Conservation (phyloP, 2,329 filamentous ascomycete genomes). For the Taxawa tesnikishii region DNA sequence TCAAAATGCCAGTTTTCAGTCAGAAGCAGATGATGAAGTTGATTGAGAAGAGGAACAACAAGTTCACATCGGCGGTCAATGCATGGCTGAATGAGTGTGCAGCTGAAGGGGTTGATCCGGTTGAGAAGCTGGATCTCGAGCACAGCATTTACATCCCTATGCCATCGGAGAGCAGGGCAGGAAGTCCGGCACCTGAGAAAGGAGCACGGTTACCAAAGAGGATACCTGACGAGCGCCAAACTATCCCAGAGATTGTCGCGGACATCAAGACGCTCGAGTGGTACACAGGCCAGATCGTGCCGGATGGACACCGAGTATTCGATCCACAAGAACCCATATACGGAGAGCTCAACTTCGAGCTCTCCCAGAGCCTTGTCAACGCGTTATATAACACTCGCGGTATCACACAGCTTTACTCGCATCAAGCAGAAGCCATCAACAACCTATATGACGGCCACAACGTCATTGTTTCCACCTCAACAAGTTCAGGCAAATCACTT, state of each 20-base stretch:
- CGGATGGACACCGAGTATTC: slow-evolving; percentile 83
- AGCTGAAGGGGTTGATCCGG: slow-evolving; percentile 53
- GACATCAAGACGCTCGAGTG: slow-evolving; percentile 73
- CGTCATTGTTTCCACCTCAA: slow-evolving; percentile 89
- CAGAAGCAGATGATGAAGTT: slow-evolving; percentile 83
- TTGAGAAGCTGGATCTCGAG: slow-evolving; percentile 48
- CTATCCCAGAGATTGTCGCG: slow-evolving; percentile 70
- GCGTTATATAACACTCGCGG: slow-evolving; percentile 84
- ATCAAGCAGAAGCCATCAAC: slow-evolving; percentile 92
- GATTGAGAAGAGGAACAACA: slow-evolving; percentile 80
- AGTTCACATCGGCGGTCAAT: slow-evolving; percentile 68
- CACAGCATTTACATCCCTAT: slow-evolving; percentile 51
- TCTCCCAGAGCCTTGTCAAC: slow-evolving; percentile 91
- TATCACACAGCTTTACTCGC: slow-evolving; percentile 77
- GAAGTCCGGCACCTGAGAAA: slow-evolving; percentile 27
- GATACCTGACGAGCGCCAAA: slow-evolving; percentile 70
- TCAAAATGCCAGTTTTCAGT: slow-evolving; percentile 86
- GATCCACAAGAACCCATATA: slow-evolving; percentile 72
- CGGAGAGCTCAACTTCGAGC: slow-evolving; percentile 70
- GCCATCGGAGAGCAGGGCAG: slow-evolving; percentile 34
- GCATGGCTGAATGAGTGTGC: slow-evolving; percentile 64
- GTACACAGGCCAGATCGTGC: slow-evolving; percentile 89
- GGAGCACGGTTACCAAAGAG: slow-evolving; percentile 45
- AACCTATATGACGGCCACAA: slow-evolving; percentile 68
- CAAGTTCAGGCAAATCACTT: slow-evolving; percentile 92